Evolutionary conservation across 805 yeast species (phyloP), one percentile per base, ranked within the genome.

Genomic region (Isabelozyma gotoi): DNA sequence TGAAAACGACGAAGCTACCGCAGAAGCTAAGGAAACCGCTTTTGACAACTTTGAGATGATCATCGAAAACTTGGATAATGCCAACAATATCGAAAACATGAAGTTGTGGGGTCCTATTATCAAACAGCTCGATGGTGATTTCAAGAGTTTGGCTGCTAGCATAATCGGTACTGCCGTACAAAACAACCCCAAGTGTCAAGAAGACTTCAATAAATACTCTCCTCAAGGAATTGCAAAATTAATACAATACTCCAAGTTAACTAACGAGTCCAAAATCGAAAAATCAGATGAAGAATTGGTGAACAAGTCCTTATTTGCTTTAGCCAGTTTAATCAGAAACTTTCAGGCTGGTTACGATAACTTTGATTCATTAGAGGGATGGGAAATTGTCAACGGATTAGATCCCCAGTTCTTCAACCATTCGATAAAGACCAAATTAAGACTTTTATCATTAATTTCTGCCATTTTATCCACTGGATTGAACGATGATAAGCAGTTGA

Each of bases 41-140:
- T 77, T 90, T 47, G 97, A 92, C 51, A 88, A 89, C 61, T 85
- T 92, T 56, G 97, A 92, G 62, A 89, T 91, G 92, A 71, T 92
- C 40, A 84, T 94, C 39, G 98, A 92, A 60, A 90, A 90, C 56
- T 65, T 92, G 47, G 98, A 94, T 63, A 94, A 94, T 62, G 98
- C 98, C 18, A 91, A 92, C 65, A 89, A 89, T 56, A 83, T 92
- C 51, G 92, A 87, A 50, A 86, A 85, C 54, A 60, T 91, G 72
- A 80, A 81, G 50, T 74, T 90, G 49, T 94, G 98, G 99, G 80
- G 76, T 17, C 71, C 82, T 2, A 61, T 91, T 35, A 68, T 89
- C n/a, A 60, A 63, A 1, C 76, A 77, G 41, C 67, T 90, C 39
- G 67, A 68, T 21, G 67, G 67, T 27, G 65, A 69, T 5, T 48